Evolutionary conservation across 164 flowering plant species (phyloP).

Genomic region (Dillenia turbinata): DNA sequence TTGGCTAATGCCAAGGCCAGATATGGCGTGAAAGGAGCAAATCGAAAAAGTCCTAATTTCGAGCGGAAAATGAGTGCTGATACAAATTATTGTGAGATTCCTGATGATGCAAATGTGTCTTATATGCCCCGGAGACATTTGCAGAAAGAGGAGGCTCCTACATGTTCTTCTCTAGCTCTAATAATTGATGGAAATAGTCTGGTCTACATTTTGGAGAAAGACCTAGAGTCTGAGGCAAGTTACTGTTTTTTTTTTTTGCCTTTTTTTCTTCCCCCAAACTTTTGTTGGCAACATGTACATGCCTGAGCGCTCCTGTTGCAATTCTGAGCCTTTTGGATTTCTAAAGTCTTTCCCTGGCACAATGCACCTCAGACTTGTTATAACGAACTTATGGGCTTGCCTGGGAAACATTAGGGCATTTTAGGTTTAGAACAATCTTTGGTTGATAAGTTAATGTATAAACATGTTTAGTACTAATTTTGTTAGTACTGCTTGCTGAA

Average conservation of each 20-base stretch:
- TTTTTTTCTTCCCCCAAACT: background rate
- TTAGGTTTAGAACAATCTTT: no score
- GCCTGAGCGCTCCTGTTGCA: background rate
- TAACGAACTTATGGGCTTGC: no score
- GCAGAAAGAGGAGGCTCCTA: slow-evolving; percentile 28
- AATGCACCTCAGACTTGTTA: no score
- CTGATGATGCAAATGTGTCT: slow-evolving; percentile 25
- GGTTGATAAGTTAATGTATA: no score
- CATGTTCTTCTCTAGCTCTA: slow-evolving; percentile 51
- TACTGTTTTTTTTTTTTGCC: slow-evolving; percentile 7
- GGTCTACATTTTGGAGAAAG: slow-evolving; percentile 86
- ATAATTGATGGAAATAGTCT: slow-evolving; percentile 91
- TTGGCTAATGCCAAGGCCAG: slow-evolving; percentile 61
- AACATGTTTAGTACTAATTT: no score
- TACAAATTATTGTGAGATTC: slow-evolving; percentile 33
- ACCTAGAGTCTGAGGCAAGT: slow-evolving; percentile 73
- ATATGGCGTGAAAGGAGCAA: slow-evolving; percentile 42
- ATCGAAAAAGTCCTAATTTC: slow-evolving; percentile 19
- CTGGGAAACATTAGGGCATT: no score
- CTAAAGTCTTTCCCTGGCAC: no score
- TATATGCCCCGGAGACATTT: slow-evolving; percentile 16
- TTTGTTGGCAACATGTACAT: background rate
- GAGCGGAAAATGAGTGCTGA: slow-evolving; percentile 28
- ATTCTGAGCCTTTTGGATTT: background rate
- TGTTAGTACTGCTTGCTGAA: no score